Evolutionary conservation across 257 asterid genomes (phyloP).

Genomic region (Fraxinus pennsylvanica): DNA sequence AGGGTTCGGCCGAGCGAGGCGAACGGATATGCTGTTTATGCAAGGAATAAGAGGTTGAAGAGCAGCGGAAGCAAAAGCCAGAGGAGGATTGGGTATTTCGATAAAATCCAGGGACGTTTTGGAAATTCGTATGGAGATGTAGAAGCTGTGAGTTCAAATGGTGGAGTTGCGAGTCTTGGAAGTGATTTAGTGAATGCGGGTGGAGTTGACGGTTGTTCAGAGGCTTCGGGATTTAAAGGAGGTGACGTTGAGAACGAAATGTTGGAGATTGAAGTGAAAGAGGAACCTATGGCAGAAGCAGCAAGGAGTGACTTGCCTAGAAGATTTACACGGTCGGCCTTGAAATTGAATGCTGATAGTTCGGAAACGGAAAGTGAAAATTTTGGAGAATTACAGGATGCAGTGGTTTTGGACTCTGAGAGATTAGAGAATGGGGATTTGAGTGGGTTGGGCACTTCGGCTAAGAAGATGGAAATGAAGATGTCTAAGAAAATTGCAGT

Average conservation of each 20-base stretch:
- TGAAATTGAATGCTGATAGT: slow-evolving; percentile 37
- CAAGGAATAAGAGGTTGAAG: slow-evolving; percentile 69
- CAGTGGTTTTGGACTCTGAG: slow-evolving; percentile 51
- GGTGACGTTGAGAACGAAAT: slow-evolving; percentile 36
- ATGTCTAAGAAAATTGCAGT: slow-evolving; percentile 61
- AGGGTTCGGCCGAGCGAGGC: slow-evolving; percentile 53
- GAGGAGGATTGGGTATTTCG: slow-evolving; percentile 34
- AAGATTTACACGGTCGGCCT: slow-evolving; percentile 60
- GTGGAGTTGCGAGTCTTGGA: slow-evolving; percentile 24
- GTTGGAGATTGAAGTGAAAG: slow-evolving; percentile 64
- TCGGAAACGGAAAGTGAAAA: slow-evolving; percentile 39
- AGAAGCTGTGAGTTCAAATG: slow-evolving; percentile 30
- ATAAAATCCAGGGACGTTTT: slow-evolving; percentile 28
- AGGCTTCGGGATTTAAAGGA: slow-evolving; percentile 17
- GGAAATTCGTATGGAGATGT: slow-evolving; percentile 27
- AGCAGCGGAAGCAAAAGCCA: slow-evolving; percentile 24
- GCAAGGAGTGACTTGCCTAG: slow-evolving; percentile 30
- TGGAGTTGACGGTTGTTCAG: slow-evolving; percentile 25
- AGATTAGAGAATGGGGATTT: slow-evolving; percentile 36
- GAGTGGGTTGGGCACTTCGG: slow-evolving; percentile 34
- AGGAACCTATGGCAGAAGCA: slow-evolving; percentile 34
- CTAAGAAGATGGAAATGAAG: slow-evolving; percentile 67
- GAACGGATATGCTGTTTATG: slow-evolving; percentile 62
- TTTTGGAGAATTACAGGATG: slow-evolving; percentile 42
- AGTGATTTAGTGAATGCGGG: slow-evolving; percentile 29